Percentiles rank a stretch among this genome's conserved stretches.
Evolutionary conservation across 2,329 filamentous ascomycete species (phyloP).

Genomic region (Stemphylium lycopersici): DNA sequence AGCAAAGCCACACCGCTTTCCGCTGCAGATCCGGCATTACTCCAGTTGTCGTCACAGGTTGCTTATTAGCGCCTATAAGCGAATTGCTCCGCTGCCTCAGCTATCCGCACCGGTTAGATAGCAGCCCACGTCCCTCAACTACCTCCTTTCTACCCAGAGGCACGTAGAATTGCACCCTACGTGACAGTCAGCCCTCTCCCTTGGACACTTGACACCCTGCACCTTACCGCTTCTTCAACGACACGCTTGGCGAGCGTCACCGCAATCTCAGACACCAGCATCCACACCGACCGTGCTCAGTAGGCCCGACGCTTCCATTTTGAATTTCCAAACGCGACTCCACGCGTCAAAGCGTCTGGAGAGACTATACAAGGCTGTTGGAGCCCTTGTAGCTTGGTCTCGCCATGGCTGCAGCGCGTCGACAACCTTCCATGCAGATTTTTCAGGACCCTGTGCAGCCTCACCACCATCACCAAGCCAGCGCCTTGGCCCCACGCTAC

Average conservation of each 20-base stretch:
- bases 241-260: constrained; percentile 35
- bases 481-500: constrained; percentile 59
- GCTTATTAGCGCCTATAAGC: constrained; percentile 42
- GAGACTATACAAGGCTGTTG: constrained; percentile 38
- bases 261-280: constrained; percentile 41
- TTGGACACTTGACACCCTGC: constrained; percentile 24
- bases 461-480: constrained; percentile 52
- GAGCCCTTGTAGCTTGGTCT: constrained; percentile 33
- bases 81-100: constrained; percentile 42
- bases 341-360: constrained; percentile 47
- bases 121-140: constrained; percentile 30
- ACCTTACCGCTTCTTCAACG: constrained; percentile 18
- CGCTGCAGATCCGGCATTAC: constrained; percentile 18
- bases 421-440: constrained; percentile 61
- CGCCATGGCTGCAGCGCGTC: constrained; percentile 63
- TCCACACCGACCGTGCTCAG: constrained; percentile 34
- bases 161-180: constrained; percentile 21
- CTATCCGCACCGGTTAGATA: constrained; percentile 37
- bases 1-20: constrained; percentile 13
- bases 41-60: constrained; percentile 32
- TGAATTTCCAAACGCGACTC: constrained; percentile 46
- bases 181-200: constrained; percentile 25
- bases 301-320: constrained; percentile 28
- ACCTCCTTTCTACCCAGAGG: constrained; percentile 31
- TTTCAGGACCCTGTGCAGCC: constrained; percentile 60